These are phyloP conservation scores for Spergularia azorica DNA, from an alignment of 179 eudicot genomes.

Conservation along the genomic window DNA sequence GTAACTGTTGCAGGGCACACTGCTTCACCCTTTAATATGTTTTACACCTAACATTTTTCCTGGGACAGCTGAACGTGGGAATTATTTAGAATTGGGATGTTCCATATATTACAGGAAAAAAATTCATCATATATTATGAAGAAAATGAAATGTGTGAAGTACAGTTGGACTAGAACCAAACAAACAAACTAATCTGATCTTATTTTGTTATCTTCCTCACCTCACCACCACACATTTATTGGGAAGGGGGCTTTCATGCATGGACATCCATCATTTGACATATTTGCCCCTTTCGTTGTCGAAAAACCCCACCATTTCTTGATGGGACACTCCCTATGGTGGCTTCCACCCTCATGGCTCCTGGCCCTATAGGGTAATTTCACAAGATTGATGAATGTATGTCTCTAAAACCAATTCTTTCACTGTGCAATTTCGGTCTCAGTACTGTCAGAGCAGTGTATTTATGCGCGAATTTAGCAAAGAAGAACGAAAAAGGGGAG, in stretches of 20 bases:
- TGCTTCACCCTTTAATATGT: background rate
- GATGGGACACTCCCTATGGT: constrained; percentile 24
- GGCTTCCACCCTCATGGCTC: constrained; percentile 13
- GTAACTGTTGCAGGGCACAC: constrained; percentile 14
- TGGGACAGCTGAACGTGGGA: constrained; percentile 23
- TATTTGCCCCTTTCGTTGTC: constrained; percentile 19
- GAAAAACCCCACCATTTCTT: constrained; percentile 16
- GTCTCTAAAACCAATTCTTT: background rate
- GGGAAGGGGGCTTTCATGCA: constrained; percentile 25
- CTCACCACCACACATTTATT: constrained; percentile 43
- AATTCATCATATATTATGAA: background rate
- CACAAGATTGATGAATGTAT: constrained; percentile 2
- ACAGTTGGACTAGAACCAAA: constrained; percentile 19
- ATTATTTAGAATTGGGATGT: constrained; percentile 16
- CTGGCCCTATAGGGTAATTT: constrained; percentile 18
- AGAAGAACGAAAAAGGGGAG: constrained; percentile 5
- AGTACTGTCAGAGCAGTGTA: background rate
- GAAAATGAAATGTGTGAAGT: background rate
- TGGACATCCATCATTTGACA: constrained; percentile 30
- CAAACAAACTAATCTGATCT: constrained; percentile 29
- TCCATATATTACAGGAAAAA: constrained; percentile 4
- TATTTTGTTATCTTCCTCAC: constrained; percentile 39
- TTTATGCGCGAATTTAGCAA: background rate
- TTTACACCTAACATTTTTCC: constrained; percentile 10
- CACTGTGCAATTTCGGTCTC: constrained; percentile 2